Conservation (phyloP, 805 yeast genomes). For the Sugiyamaella valdiviana region DNA sequence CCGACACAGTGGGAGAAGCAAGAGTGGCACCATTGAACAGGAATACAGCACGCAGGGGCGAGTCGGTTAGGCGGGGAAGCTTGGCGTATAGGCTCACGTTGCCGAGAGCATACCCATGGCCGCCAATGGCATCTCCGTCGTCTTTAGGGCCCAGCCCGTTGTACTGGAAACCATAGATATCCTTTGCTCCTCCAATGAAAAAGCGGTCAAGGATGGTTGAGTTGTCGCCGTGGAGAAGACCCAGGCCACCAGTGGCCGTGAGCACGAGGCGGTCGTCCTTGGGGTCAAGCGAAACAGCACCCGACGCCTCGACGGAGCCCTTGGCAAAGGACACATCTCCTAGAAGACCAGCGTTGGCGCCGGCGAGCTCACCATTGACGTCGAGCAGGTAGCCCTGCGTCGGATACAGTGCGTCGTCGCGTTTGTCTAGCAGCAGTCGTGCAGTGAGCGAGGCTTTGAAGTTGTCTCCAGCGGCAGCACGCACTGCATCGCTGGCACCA, state of each 20-base stretch:
- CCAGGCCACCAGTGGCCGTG: conserved; percentile 12
- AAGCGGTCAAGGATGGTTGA: conserved; percentile 70
- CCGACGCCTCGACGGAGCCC: conserved; percentile 14
- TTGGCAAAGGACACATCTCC: conserved; percentile 30
- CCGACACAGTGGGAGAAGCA: conserved; percentile 12
- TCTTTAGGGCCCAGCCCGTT: conserved; percentile 62
- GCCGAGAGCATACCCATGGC: conserved; percentile 51
- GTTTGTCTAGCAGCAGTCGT: conserved; percentile 36
- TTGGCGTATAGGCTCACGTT: conserved; percentile 53
- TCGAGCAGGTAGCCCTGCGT: conserved; percentile 37
- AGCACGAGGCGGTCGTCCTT: conserved; percentile 19
- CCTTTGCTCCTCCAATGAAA: conserved; percentile 68
- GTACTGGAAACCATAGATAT: conserved; percentile 57
- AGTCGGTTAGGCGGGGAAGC: conserved; percentile 45
- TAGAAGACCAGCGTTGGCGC: conserved; percentile 23
- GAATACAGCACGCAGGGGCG: conserved; percentile 56
- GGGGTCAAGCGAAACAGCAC: conserved; percentile 18
- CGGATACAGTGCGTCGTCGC: conserved; percentile 36
- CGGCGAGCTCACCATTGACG: conserved; percentile 32
- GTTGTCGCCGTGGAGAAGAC: conserved; percentile 19
- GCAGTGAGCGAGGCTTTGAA: conserved; percentile 49
- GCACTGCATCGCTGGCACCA: conserved; percentile 51
- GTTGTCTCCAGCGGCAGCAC: conserved; percentile 57
- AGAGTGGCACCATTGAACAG: conserved; percentile 63
- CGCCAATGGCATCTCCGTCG: conserved; percentile 55